A percentile compares a stretch with the other conserved stretches of the same genome.
Evolutionary conservation across 1,284 basidiomycete species (phyloP).

Genomic region (Singerocomus inundabilis): DNA sequence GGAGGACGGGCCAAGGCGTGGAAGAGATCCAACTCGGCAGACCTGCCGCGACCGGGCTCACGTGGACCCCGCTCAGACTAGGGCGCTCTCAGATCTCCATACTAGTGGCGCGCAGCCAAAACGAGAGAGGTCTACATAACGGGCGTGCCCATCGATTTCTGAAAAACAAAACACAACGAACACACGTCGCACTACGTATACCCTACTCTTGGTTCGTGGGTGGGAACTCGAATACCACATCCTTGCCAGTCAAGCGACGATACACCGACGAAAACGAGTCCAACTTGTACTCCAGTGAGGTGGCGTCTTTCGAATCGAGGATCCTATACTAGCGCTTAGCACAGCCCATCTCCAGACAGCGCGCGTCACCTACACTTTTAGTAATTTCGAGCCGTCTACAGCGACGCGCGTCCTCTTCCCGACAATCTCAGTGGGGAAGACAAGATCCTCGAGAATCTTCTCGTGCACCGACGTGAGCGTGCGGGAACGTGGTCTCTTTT

Average conservation of each 20-base stretch:
- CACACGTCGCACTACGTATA: conserved; percentile 22
- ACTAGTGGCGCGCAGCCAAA: conserved; percentile 17
- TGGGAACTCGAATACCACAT: conserved; percentile 89
- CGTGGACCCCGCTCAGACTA: conserved; percentile 22
- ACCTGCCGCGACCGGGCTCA: conserved; percentile 36
- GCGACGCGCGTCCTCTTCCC: conserved; percentile 95
- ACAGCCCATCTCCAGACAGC: conserved; percentile 12
- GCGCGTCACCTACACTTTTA: conserved; percentile 81
- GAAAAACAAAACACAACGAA: conserved; percentile 15
- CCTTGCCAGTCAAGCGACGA: conserved; percentile 92
- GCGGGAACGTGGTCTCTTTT: conserved; percentile 96
- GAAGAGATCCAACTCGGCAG: conserved; percentile 23
- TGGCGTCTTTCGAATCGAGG: conserved; percentile 98
- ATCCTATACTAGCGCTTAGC: conserved; percentile 54
- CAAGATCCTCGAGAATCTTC: conserved; percentile 97
- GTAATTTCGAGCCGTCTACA: conserved; percentile 87
- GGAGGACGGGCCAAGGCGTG: conserved; percentile 6
- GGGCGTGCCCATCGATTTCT: conserved; percentile 30
- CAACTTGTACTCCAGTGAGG: conserved; percentile 99
- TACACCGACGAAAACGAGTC: conserved; percentile 96
- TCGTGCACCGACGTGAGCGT: conserved; percentile 98
- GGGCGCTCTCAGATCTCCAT: conserved; percentile 20
- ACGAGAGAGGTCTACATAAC: conserved; percentile 29
- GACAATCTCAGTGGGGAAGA: conserved; percentile 98
- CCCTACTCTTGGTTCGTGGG: conserved; percentile 59